These are phyloP conservation scores for Cyclotella distinguenda DNA, from an alignment of 108 stramenopile genomes.

Conservation along the genomic window DNA sequence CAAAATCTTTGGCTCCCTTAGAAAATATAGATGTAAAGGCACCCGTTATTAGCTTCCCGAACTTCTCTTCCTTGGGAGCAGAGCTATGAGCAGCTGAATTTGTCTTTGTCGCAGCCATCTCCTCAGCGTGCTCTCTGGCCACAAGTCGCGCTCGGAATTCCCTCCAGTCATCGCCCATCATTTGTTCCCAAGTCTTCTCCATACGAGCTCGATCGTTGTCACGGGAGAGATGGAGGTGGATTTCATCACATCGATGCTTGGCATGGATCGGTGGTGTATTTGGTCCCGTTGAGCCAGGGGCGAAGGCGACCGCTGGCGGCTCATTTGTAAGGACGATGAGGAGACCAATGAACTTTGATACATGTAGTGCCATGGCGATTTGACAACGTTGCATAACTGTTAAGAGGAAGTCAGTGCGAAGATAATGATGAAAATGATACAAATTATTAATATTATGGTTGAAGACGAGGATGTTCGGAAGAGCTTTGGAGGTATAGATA, in stretches of 20 bases:
- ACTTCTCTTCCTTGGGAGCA: constrained; percentile 42
- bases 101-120: constrained; percentile 3
- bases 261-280: background rate
- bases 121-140: constrained; percentile 61
- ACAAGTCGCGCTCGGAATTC: constrained; percentile 84
- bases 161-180: constrained; percentile 86
- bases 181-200: constrained; percentile 74
- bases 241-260: background rate
- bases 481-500: too few relatives aligned
- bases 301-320: too few relatives aligned
- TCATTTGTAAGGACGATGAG: too few relatives aligned
- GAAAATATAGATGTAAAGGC: constrained; percentile 78
- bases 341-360: too few relatives aligned
- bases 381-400: too few relatives aligned
- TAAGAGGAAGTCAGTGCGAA: too few relatives aligned
- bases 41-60: constrained; percentile 69
- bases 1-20: constrained; percentile 28
- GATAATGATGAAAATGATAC: too few relatives aligned
- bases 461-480: too few relatives aligned
- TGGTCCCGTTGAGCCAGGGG: background rate
- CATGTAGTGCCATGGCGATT: too few relatives aligned
- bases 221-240: constrained; percentile 32
- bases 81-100: constrained; percentile 4
- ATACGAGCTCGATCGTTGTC: constrained; percentile 78
- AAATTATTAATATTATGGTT: too few relatives aligned